These are phyloP conservation scores for Solanum etuberosum DNA, from an alignment of 257 asterid species.

Conservation along the genomic window DNA sequence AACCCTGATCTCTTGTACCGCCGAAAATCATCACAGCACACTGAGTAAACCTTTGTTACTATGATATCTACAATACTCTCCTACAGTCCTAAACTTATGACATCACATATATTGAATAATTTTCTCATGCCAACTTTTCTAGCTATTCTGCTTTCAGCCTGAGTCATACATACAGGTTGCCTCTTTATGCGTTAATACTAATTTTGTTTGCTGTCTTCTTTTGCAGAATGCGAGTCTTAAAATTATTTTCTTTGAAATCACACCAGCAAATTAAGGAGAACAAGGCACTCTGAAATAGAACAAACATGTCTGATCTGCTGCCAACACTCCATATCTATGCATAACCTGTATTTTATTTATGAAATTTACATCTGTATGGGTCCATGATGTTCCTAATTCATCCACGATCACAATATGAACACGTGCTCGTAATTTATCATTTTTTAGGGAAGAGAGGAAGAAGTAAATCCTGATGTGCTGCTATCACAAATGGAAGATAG, in stretches of 20 bases:
- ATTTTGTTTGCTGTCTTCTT: neutral
- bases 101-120: neutral
- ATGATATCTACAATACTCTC: neutral
- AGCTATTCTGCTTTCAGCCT: neutral
- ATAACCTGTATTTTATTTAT: neutral
- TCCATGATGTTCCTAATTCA: neutral
- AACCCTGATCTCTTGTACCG: neutral
- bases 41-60: neutral
- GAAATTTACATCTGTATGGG: neutral
- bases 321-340: neutral
- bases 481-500: neutral
- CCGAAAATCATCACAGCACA: neutral
- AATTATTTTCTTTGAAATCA: neutral
- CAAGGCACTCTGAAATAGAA: neutral
- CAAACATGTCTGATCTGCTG: neutral
- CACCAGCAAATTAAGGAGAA: neutral
- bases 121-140: neutral
- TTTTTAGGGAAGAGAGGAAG: neutral
- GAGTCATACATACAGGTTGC: neutral
- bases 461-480: neutral
- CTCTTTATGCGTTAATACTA: neutral
- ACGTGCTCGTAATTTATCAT: neutral
- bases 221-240: conserved; percentile 2
- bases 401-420: neutral
- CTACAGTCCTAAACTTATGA: neutral